phyloP scores from a whole-genome alignment of 164 flowering plant species.

The Protea cynaroides region DNA sequence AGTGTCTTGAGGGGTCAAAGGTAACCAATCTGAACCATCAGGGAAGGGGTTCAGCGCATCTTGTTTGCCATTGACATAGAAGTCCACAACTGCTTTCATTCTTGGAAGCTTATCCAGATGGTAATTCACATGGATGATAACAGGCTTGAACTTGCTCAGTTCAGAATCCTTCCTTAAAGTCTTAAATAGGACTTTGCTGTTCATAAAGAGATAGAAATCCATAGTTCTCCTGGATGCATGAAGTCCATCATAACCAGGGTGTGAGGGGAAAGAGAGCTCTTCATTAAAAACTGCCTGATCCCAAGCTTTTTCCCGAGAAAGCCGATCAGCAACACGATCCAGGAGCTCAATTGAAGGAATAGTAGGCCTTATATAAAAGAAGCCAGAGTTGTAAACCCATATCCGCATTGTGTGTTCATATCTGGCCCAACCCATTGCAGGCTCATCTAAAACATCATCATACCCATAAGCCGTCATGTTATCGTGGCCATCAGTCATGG shows the following conservation, averaged over 20 bases:
- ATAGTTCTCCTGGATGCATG: slow-evolving; percentile 82
- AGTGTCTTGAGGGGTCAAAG: not conserved
- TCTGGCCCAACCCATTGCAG: slow-evolving; percentile 92
- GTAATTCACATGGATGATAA: slow-evolving; percentile 80
- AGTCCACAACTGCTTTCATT: slow-evolving; percentile 86
- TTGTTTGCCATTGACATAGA: slow-evolving; percentile 70
- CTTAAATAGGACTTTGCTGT: slow-evolving; percentile 93
- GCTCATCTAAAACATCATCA: slow-evolving; percentile 84
- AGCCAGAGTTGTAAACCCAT: slow-evolving; percentile 96
- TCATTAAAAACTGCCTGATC: slow-evolving; percentile 98
- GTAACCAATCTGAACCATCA: slow-evolving; percentile 63
- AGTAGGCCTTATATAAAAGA: slow-evolving; percentile 90
- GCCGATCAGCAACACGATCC: slow-evolving; percentile 80
- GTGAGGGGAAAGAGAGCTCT: slow-evolving; percentile 86
- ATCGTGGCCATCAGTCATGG: slow-evolving; percentile 87
- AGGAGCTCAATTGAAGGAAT: slow-evolving; percentile 88
- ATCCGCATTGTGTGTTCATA: slow-evolving; percentile 95
- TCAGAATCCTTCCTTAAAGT: slow-evolving; percentile 68
- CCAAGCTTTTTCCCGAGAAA: slow-evolving; percentile 52
- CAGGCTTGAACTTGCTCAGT: slow-evolving; percentile 70
- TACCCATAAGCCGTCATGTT: slow-evolving; percentile 91
- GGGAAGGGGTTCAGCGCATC: slow-evolving; percentile 81
- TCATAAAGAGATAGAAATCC: slow-evolving; percentile 88
- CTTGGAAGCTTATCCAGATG: slow-evolving; percentile 88
- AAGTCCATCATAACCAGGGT: slow-evolving; percentile 84